Conservation (phyloP, 768 basidiomycete species). For the Xerocomellus chrysenteron region DNA sequence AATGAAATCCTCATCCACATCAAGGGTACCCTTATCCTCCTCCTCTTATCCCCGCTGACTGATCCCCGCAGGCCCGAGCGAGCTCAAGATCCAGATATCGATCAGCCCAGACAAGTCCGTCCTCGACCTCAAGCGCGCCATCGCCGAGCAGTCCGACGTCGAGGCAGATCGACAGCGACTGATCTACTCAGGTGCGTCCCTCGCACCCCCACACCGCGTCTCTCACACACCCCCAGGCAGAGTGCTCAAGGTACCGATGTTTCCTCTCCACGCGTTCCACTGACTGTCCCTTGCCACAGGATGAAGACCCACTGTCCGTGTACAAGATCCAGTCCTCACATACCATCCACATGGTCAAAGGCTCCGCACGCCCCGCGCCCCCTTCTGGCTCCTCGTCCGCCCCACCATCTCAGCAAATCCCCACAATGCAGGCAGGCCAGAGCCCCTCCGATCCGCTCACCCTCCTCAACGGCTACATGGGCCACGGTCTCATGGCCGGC, state of each 20-base stretch:
- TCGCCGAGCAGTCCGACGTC: slow-evolving; percentile 84
- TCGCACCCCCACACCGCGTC: not conserved
- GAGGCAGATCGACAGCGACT: slow-evolving; percentile 84
- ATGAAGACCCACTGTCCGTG: slow-evolving; percentile 74
- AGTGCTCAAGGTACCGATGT: slow-evolving; percentile 60
- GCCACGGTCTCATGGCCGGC: slow-evolving; percentile 78
- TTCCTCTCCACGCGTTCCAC: not conserved
- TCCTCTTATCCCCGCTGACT: not conserved
- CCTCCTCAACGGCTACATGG: slow-evolving; percentile 73
- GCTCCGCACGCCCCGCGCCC: slow-evolving; percentile 49
- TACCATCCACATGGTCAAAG: slow-evolving; percentile 94
- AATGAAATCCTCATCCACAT: slow-evolving; percentile 65
- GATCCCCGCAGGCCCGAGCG: slow-evolving; percentile 65
- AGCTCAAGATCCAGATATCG: slow-evolving; percentile 87
- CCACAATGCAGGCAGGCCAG: slow-evolving; percentile 90
- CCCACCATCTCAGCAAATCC: slow-evolving; percentile 47
- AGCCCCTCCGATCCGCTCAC: slow-evolving; percentile 86
- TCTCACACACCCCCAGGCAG: slow-evolving; percentile 44
- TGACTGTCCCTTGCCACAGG: slow-evolving; percentile 42
- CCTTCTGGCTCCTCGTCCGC: slow-evolving; percentile 41
- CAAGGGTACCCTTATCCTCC: slow-evolving; percentile 47
- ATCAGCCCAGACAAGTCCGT: slow-evolving; percentile 85
- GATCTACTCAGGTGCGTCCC: slow-evolving; percentile 79
- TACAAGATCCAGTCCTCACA: slow-evolving; percentile 92
- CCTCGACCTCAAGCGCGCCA: slow-evolving; percentile 84